Evolutionary conservation across 306 rosid genomes (phyloP), one percentile per base, ranked within the genome.

Genomic region (Prunus mongolica): DNA sequence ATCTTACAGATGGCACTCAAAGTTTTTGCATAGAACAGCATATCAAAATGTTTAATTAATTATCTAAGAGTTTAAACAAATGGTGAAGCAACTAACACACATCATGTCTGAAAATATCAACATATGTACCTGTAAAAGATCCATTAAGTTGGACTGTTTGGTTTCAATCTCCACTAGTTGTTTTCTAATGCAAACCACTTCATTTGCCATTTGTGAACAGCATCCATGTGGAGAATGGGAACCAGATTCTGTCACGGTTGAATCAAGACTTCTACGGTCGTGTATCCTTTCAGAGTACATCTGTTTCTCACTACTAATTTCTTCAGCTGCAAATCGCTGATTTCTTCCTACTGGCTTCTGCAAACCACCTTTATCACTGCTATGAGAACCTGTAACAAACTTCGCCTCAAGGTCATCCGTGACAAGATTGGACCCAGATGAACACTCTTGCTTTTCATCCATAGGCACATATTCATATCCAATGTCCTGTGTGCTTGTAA

Each of bases 401-500:
- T 89, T 88, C n/a, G 83, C 84, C 72, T 84, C 86, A 44, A 76
- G 80, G 76, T 83, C 78, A 80, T 84, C 89, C 22, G 77, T 62
- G 64, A 83, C 67, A 55, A 81, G 79, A 87, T 82, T 89, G 81
- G 93, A 86, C 68, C 83, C 89, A 65, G 97, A 91, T 70, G 95
- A 88, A 71, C 89, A 88, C 74, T 91, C 92, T 69, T 91, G 96
- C 82, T 87, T 90, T 84, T 91, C 97, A 77, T 93, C 95, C 90
- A 87, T 82, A 24, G 85, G 85, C 51, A 85, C 91, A 81, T 89
- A 91, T 51, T 91, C 93, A 80, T 79, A 89, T 47, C 87, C 83
- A 77, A 74, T 67, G 52, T 91, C 89, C 55, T 83, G 92, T 73
- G 83, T 76, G 82, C 91, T 86, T 46, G 95, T 78, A 76, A 82